Evolutionary conservation across 2,329 filamentous ascomycete genomes (phyloP).

Genomic region (Ophiocordyceps robertsii): DNA sequence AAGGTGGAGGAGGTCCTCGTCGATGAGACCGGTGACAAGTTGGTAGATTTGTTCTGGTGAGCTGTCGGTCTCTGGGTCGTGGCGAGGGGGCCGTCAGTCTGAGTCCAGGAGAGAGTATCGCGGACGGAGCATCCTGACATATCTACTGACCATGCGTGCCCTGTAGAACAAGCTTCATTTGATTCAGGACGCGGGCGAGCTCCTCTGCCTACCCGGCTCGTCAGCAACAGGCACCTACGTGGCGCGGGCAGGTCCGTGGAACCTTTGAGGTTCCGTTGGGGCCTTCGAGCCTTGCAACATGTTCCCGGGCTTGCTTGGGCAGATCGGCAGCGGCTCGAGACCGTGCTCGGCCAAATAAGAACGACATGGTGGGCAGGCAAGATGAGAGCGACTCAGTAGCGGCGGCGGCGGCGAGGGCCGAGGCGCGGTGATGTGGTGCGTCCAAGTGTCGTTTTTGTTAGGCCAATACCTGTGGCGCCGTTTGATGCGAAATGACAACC

Average conservation of each 20-base stretch:
- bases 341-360: constrained; percentile 40
- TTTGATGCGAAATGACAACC: too few species aligned
- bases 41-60: constrained; percentile 80
- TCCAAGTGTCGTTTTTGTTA: too few species aligned
- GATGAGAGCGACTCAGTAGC: not conserved
- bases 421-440: too few species aligned
- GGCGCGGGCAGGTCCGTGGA: not conserved
- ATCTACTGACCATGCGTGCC: constrained; percentile 65
- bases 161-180: constrained; percentile 90
- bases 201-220: constrained; percentile 57
- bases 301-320: constrained; percentile 41
- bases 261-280: constrained; percentile 35
- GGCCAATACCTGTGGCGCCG: too few species aligned
- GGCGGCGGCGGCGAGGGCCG: not conserved
- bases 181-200: constrained; percentile 67
- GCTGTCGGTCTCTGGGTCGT: constrained; percentile 59
- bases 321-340: constrained; percentile 39
- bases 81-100: not conserved
- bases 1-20: constrained; percentile 77
- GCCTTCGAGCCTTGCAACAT: constrained; percentile 37
- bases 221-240: constrained; percentile 3
- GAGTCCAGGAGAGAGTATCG: not conserved
- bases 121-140: not conserved
- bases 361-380: constrained; percentile 27
- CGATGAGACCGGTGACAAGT: constrained; percentile 70